Conservation (phyloP, 1,284 basidiomycete genomes). For the Polyporus tsugae region DNA sequence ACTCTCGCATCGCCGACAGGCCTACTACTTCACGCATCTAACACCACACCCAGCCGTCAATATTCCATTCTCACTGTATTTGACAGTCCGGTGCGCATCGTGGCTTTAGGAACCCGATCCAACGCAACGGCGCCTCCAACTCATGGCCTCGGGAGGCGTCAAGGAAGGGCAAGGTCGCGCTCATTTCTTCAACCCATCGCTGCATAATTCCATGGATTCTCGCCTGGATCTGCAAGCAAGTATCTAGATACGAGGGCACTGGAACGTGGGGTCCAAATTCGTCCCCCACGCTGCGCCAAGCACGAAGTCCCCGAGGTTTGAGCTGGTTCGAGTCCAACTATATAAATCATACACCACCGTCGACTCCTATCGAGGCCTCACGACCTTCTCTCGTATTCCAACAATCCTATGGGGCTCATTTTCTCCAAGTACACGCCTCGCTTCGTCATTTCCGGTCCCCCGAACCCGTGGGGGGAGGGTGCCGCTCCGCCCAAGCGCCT, state of each 20-base stretch:
- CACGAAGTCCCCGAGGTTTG: neutral
- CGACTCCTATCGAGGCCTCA: neutral
- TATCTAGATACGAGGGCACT: neutral
- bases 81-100: neutral
- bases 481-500: neutral
- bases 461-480: neutral
- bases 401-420: constrained; percentile 27
- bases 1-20: neutral
- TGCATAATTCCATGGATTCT: neutral
- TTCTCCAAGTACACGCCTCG: constrained; percentile 1
- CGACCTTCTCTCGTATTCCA: constrained; percentile 21
- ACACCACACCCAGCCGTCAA: neutral
- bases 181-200: neutral
- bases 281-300: constrained; percentile 1
- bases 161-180: neutral
- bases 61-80: neutral
- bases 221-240: neutral
- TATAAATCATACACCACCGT: neutral
- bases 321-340: neutral
- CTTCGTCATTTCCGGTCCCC: constrained; percentile 6
- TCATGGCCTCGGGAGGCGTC: neutral
- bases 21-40: neutral
- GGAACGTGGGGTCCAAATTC: neutral
- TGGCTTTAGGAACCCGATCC: neutral
- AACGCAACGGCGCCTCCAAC: neutral